A percentile compares a stretch with the other conserved stretches of the same genome.
phyloP scores from a whole-genome alignment of 1,139 yeast genomes.

The Blastobotrys buckinghamii region DNA sequence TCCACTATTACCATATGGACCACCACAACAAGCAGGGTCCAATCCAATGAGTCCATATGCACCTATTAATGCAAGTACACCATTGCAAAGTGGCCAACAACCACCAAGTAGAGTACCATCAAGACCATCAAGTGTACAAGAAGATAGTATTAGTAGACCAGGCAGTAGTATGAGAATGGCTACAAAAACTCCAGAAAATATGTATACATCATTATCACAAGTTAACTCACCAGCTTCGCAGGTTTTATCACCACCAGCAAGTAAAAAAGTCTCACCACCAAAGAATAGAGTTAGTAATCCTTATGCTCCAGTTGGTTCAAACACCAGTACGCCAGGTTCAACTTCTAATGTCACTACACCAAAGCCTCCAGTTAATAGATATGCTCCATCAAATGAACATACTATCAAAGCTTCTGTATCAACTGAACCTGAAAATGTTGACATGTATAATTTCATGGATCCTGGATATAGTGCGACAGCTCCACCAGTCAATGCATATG shows the following conservation, averaged over 20 bases:
- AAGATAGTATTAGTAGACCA: constrained; percentile 6
- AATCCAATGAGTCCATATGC: constrained; percentile 6
- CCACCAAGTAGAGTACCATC: constrained; percentile 3
- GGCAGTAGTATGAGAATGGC: neutral
- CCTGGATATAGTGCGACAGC: constrained; percentile 6
- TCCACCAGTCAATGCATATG: neutral
- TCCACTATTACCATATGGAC: no score
- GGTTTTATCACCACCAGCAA: neutral
- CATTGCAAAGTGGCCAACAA: neutral
- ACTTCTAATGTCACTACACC: neutral
- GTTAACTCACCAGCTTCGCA: neutral
- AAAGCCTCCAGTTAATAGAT: neutral
- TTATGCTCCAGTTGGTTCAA: constrained; percentile 9
- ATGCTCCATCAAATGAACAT: constrained; percentile 5
- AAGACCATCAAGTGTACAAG: constrained; percentile 8
- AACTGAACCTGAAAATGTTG: constrained; percentile 5
- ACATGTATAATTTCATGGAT: constrained; percentile 14
- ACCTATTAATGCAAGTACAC: neutral
- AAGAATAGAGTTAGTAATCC: neutral
- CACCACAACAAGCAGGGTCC: neutral
- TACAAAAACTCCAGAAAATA: constrained; percentile 6
- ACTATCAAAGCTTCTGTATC: neutral
- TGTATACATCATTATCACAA: neutral
- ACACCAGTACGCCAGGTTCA: neutral
- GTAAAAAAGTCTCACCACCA: neutral